Conservation (phyloP, 345 rosid genomes). For the Acer negundo region DNA sequence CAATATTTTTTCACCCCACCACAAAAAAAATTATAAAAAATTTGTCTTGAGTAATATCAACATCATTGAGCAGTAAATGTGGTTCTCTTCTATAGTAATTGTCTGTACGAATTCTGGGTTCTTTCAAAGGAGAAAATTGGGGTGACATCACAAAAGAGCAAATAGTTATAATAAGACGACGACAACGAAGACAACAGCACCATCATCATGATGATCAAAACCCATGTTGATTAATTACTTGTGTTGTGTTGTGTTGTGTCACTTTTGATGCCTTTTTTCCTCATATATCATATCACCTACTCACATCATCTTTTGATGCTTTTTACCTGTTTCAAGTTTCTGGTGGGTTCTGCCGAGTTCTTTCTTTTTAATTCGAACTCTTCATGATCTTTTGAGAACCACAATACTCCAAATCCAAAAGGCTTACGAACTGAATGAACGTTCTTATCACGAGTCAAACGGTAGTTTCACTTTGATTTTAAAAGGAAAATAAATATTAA, state of each 20-base stretch:
- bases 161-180: background rate
- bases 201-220: background rate
- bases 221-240: conserved; percentile 13
- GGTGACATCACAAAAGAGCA: conserved; percentile 26
- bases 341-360: too few species aligned
- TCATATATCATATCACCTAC: conserved; percentile 38
- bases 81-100: conserved; percentile 10
- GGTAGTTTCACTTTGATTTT: too few species aligned
- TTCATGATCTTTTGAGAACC: too few species aligned
- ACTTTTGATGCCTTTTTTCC: conserved; percentile 22
- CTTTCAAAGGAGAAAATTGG: conserved; percentile 22
- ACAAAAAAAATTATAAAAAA: too few species aligned
- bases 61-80: conserved; percentile 27
- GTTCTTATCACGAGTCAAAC: too few species aligned
- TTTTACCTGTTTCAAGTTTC: conserved; percentile 12
- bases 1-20: too few species aligned
- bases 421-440: too few species aligned
- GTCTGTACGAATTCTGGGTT: conserved; percentile 21
- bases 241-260: background rate
- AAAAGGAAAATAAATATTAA: too few species aligned
- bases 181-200: conserved; percentile 4
- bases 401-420: too few species aligned
- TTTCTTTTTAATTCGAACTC: too few species aligned
- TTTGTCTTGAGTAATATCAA: conserved; percentile 22
- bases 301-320: conserved; percentile 16